Conservation (phyloP, 768 basidiomycete genomes). For the Infundibulicybe gibba region DNA sequence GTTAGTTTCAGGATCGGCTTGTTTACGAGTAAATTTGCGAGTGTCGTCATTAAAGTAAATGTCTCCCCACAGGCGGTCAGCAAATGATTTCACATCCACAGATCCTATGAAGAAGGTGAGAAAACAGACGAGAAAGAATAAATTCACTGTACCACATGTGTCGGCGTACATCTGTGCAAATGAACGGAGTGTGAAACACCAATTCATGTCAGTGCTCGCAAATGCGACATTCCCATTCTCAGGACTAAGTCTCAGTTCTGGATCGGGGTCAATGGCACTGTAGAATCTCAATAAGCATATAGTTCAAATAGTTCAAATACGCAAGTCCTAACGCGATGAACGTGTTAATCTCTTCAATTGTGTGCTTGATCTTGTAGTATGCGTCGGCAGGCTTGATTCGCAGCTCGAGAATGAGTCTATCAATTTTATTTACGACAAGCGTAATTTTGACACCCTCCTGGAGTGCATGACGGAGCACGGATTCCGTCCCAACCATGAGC, state of each 20-base stretch:
- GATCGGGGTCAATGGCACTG: constrained; percentile 84
- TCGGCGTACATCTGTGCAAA: constrained; percentile 97
- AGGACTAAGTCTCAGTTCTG: constrained; percentile 84
- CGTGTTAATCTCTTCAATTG: constrained; percentile 96
- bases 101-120: constrained; percentile 41
- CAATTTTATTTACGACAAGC: constrained; percentile 96
- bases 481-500: constrained; percentile 93
- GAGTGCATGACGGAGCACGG: constrained; percentile 82
- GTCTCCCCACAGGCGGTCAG: constrained; percentile 94
- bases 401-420: constrained; percentile 93
- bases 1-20: constrained; percentile 70
- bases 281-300: constrained; percentile 3
- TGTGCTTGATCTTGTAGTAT: constrained; percentile 98
- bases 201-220: constrained; percentile 94
- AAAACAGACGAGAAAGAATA: neutral
- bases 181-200: constrained; percentile 93
- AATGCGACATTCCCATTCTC: constrained; percentile 97
- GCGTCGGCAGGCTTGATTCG: constrained; percentile 95
- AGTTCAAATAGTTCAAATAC: neutral
- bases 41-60: constrained; percentile 87
- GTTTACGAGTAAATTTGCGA: constrained; percentile 88
- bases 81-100: constrained; percentile 82
- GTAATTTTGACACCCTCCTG: constrained; percentile 89
- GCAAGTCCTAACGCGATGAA: constrained; percentile 72
- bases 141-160: constrained; percentile 63